phyloP scores from a whole-genome alignment of 768 basidiomycete genomes.

The Fistulinella prunicolor region DNA sequence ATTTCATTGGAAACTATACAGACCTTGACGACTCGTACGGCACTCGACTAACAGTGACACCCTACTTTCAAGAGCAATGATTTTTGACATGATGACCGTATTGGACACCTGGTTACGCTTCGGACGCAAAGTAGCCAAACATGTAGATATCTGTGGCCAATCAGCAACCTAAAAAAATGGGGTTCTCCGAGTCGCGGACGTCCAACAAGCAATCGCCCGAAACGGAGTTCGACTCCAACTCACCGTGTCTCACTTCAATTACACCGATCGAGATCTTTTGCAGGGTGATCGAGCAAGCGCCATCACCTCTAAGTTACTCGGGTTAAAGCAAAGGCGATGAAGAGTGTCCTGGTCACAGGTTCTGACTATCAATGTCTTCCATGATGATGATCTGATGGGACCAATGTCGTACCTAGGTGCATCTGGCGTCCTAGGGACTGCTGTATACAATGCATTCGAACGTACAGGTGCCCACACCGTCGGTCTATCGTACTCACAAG shows the following conservation, averaged over 20 bases:
- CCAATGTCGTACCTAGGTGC: constrained; percentile 54
- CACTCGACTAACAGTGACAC: too few species aligned
- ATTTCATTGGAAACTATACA: too few species aligned
- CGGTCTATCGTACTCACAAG: constrained; percentile 72
- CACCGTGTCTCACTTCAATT: background rate
- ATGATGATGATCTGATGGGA: constrained; percentile 10
- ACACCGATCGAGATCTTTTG: background rate
- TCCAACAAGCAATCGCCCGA: too few species aligned
- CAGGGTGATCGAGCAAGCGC: background rate
- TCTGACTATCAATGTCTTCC: background rate
- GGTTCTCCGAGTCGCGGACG: too few species aligned
- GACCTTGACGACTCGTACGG: background rate
- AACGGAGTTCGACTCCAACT: too few species aligned
- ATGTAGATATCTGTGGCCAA: background rate
- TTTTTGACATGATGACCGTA: background rate
- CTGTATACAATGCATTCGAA: constrained; percentile 68
- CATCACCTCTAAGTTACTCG: too few species aligned
- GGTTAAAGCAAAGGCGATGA: constrained; percentile 17
- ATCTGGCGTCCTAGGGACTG: constrained; percentile 86
- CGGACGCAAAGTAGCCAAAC: background rate
- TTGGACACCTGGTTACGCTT: background rate
- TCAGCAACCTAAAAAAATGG: constrained; percentile 1
- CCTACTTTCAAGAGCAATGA: background rate
- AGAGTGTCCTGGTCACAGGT: constrained; percentile 63
- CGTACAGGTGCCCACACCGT: constrained; percentile 44